Percentiles rank a stretch among this genome's conserved stretches.
Evolutionary conservation across 148 eudicot species (phyloP).

Genomic region (Fagopyrum esculentum): DNA sequence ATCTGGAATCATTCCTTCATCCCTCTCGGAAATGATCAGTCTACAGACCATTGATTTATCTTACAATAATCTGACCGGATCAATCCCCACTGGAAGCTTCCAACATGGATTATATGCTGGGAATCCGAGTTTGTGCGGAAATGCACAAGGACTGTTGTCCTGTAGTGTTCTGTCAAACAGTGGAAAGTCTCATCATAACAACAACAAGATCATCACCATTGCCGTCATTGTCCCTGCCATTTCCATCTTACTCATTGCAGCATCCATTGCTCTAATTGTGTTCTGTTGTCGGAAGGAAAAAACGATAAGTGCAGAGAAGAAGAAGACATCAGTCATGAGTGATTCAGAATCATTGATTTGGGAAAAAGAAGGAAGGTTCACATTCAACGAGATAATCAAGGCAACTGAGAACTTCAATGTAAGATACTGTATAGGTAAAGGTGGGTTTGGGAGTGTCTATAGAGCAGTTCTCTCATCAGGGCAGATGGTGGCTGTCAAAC

Average conservation of each 20-base stretch:
- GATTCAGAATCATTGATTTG: not conserved
- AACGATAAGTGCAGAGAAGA: not conserved
- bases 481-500: conserved; percentile 42
- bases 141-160: conserved; percentile 5
- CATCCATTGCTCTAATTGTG: not conserved
- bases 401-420: conserved; percentile 24
- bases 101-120: conserved; percentile 9
- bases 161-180: conserved; percentile 6
- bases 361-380: conserved; percentile 17
- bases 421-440: conserved; percentile 20
- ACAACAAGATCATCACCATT: not conserved
- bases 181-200: conserved; percentile 1
- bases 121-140: conserved; percentile 11
- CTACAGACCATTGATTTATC: conserved; percentile 21
- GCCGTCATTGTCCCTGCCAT: not conserved
- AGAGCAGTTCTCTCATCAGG: conserved; percentile 21
- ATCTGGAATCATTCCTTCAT: conserved; percentile 21
- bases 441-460: conserved; percentile 27
- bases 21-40: conserved; percentile 19
- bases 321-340: not conserved
- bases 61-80: conserved; percentile 25
- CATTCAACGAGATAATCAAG: conserved; percentile 18
- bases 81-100: conserved; percentile 25
- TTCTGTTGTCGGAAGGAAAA: not conserved
- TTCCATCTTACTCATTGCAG: not conserved